phyloP scores from a whole-genome alignment of 345 rosid genomes.

The Dimocarpus longan region DNA sequence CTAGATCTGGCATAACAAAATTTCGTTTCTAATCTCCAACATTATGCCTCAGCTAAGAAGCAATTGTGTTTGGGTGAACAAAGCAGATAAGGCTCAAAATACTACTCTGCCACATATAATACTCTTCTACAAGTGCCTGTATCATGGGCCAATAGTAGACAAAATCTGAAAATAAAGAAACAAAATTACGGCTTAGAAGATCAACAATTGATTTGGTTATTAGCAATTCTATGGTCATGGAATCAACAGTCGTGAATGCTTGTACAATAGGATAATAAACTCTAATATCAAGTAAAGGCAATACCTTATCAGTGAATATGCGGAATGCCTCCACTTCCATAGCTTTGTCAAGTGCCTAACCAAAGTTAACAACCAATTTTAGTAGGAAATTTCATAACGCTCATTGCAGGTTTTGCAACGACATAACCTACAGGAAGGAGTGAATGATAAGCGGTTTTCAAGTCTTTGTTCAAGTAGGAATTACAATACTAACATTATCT shows the following conservation, averaged over 20 bases:
- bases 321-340: conserved; percentile 53
- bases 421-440: neutral
- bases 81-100: neutral
- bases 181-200: neutral
- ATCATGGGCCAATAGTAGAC: conserved; percentile 31
- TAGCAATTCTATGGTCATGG: neutral
- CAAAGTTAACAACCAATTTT: conserved; percentile 18
- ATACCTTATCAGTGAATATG: conserved; percentile 57
- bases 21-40: neutral
- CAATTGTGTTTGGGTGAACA: neutral
- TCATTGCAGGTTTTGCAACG: neutral
- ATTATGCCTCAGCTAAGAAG: neutral
- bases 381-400: conserved; percentile 3
- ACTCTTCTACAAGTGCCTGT: neutral
- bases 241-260: neutral
- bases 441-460: neutral
- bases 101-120: neutral
- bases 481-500: conserved; percentile 41
- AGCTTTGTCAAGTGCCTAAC: conserved; percentile 61
- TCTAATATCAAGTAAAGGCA: neutral
- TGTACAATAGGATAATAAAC: neutral
- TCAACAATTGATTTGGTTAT: neutral
- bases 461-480: conserved; percentile 11
- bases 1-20: neutral
- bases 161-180: conserved; percentile 38